phyloP scores from a whole-genome alignment of 805 yeast genomes.

The Suhomyces pyralidae region DNA sequence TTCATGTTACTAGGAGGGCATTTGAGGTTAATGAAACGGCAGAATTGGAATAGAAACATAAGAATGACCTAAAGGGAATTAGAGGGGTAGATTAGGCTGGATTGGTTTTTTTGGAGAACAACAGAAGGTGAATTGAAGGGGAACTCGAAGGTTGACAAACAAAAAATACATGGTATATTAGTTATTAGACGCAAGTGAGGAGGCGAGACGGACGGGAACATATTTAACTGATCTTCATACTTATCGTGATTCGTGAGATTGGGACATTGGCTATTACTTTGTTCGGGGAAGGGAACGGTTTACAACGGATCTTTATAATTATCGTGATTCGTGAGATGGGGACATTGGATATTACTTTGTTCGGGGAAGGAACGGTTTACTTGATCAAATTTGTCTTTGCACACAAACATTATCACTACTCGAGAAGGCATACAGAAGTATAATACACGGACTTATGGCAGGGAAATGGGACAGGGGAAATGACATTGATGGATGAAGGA shows the following conservation, averaged over 20 bases:
- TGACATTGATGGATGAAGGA: not conserved
- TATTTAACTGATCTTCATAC: not conserved
- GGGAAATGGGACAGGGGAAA: not conserved
- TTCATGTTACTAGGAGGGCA: not conserved
- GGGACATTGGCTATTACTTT: not conserved
- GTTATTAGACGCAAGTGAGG: not conserved
- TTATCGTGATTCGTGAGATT: not conserved
- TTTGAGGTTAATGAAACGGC: not conserved
- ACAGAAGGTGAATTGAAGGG: not conserved
- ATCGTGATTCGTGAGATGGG: not conserved
- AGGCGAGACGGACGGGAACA: not conserved
- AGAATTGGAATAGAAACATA: not conserved
- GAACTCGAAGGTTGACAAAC: not conserved
- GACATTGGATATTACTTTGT: not conserved
- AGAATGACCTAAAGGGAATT: not conserved
- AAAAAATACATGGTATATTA: not conserved
- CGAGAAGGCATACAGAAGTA: not conserved
- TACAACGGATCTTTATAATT: not conserved
- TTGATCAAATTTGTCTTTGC: not conserved
- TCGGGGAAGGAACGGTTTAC: not conserved
- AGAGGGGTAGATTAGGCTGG: not conserved
- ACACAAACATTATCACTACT: not conserved
- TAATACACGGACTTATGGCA: not conserved
- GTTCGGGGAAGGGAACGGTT: not conserved
- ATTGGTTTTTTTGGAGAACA: not conserved